Conservation (phyloP, 164 flowering plant genomes). For the Protea cynaroides region DNA sequence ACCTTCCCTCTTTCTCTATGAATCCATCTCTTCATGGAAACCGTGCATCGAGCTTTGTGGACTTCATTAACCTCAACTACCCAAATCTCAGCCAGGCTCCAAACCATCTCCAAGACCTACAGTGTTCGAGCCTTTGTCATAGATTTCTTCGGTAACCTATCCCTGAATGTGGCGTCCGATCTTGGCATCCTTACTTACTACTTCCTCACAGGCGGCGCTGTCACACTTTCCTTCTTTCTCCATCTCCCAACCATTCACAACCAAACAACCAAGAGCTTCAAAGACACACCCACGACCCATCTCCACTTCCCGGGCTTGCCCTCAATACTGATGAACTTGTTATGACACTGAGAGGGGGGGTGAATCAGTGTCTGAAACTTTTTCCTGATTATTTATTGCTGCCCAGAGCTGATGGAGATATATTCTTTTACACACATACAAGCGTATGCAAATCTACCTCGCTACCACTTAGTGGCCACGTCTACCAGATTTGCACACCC, state of each 20-base stretch:
- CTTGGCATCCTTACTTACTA: slow-evolving; percentile 36
- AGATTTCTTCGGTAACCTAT: slow-evolving; percentile 33
- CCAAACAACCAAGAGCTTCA: slow-evolving; percentile 7
- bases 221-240: slow-evolving; percentile 15
- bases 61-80: slow-evolving; percentile 25
- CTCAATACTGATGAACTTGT: too few relatives aligned
- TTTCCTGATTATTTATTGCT: too few relatives aligned
- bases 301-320: slow-evolving; percentile 26
- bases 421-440: too few relatives aligned
- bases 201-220: slow-evolving; percentile 33
- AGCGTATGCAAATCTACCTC: too few relatives aligned
- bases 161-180: slow-evolving; percentile 13
- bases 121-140: too few relatives aligned
- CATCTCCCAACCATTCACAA: slow-evolving; percentile 26
- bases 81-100: background rate
- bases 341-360: too few relatives aligned
- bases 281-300: too few relatives aligned
- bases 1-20: slow-evolving; percentile 21
- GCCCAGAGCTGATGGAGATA: too few relatives aligned
- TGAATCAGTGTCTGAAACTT: too few relatives aligned
- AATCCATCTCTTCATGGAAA: background rate
- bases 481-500: too few relatives aligned
- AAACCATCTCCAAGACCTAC: too few relatives aligned
- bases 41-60: slow-evolving; percentile 14
- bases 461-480: too few relatives aligned